These are phyloP conservation scores for Drosera capensis DNA, from an alignment of 148 eudicot genomes.

Conservation along the genomic window DNA sequence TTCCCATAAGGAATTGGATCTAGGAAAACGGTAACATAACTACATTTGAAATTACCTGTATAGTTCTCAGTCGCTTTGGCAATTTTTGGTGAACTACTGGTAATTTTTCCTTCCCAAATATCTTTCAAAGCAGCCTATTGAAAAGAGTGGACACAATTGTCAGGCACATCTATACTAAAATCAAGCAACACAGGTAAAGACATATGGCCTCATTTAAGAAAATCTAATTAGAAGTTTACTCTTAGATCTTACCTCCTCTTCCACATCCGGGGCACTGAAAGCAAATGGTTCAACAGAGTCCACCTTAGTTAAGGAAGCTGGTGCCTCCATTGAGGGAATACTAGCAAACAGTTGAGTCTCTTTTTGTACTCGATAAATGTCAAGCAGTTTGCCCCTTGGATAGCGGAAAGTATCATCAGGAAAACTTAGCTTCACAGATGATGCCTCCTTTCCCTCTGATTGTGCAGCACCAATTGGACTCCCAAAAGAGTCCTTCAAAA, in stretches of 20 bases:
- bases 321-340: conserved; percentile 46
- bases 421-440: no score
- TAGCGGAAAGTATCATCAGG: conserved; percentile 36
- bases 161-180: conserved; percentile 1
- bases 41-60: conserved; percentile 29
- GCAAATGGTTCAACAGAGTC: conserved; percentile 58
- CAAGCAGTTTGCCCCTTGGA: conserved; percentile 87
- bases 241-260: conserved; percentile 54
- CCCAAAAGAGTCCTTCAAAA: conserved; percentile 28
- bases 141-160: conserved; percentile 6
- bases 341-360: conserved; percentile 22
- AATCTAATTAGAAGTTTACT: not conserved
- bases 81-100: conserved; percentile 40
- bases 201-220: not conserved
- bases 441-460: no score
- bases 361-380: conserved; percentile 68
- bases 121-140: conserved; percentile 50
- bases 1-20: not conserved
- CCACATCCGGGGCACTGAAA: conserved; percentile 60
- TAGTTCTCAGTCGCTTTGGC: conserved; percentile 33
- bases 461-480: conserved; percentile 34
- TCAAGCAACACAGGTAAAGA: not conserved
- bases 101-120: conserved; percentile 70
- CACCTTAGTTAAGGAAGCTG: conserved; percentile 39
- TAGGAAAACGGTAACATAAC: not conserved